A percentile compares a stretch with the other conserved stretches of the same genome.
These are phyloP conservation scores for Taiozyma onychis DNA, from an alignment of 1,139 yeast species.

Conservation along the genomic window DNA sequence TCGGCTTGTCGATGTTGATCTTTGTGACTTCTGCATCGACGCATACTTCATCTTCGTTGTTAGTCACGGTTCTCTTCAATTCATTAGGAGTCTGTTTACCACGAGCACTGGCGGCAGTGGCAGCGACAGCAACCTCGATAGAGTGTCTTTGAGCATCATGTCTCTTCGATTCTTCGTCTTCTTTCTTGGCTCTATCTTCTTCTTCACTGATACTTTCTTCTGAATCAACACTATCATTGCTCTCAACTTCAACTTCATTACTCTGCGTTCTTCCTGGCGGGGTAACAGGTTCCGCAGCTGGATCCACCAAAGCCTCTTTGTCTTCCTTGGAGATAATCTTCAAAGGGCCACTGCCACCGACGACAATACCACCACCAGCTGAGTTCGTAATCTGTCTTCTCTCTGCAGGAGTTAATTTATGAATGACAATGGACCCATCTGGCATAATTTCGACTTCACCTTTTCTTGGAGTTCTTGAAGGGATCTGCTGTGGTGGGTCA, in stretches of 20 bases:
- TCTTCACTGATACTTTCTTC: not conserved
- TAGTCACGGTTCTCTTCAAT: constrained; percentile 22
- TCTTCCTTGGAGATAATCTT: constrained; percentile 29
- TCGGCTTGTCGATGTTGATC: constrained; percentile 45
- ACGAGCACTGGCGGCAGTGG: constrained; percentile 31
- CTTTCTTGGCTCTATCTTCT: not conserved
- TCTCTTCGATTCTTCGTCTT: not conserved
- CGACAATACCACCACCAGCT: constrained; percentile 68
- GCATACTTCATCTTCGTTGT: constrained; percentile 36
- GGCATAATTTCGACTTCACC: constrained; percentile 65
- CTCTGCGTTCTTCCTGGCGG: not conserved
- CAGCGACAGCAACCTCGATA: constrained; percentile 29
- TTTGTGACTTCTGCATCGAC: constrained; percentile 38
- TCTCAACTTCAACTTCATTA: not conserved
- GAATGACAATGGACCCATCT: constrained; percentile 55
- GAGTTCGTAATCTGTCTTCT: constrained; percentile 45
- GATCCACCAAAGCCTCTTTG: not conserved
- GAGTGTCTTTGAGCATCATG: constrained; percentile 22
- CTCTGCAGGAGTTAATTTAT: constrained; percentile 60
- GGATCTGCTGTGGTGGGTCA: constrained; percentile 70
- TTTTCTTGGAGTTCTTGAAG: constrained; percentile 57
- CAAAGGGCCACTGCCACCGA: constrained; percentile 71
- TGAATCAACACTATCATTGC: not conserved
- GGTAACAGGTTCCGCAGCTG: not conserved
- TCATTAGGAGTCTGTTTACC: constrained; percentile 29